A percentile compares a stretch with the other conserved stretches of the same genome.
phyloP scores from a whole-genome alignment of 2,329 filamentous ascomycete genomes.

The Lachnellula arida region DNA sequence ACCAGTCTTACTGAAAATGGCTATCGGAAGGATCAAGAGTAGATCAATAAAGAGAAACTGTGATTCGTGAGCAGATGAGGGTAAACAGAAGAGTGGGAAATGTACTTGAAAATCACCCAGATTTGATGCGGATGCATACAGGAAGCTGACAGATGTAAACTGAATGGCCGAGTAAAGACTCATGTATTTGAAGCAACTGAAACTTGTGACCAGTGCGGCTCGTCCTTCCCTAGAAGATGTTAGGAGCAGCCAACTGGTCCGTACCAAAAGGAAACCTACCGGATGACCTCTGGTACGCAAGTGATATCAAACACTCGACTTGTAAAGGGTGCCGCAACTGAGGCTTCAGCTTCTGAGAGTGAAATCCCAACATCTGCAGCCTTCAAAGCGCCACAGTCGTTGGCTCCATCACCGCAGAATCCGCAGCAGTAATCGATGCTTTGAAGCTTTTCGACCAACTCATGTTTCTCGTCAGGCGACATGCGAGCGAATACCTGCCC shows the following conservation, averaged over 20 bases:
- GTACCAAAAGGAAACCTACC: slow-evolving; percentile 41
- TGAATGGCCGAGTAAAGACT: slow-evolving; percentile 98
- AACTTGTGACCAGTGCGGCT: slow-evolving; percentile 93
- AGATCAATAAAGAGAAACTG: slow-evolving; percentile 93
- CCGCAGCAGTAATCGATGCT: slow-evolving; percentile 92
- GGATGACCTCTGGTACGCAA: slow-evolving; percentile 88
- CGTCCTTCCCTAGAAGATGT: slow-evolving; percentile 65
- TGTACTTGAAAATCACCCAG: slow-evolving; percentile 85
- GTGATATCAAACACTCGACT: slow-evolving; percentile 94
- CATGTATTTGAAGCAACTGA: slow-evolving; percentile 99
- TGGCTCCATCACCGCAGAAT: slow-evolving; percentile 96
- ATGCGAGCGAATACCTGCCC: slow-evolving; percentile 96
- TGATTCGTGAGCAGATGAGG: slow-evolving; percentile 2
- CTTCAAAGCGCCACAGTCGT: slow-evolving; percentile 95
- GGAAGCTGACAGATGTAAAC: slow-evolving; percentile 93
- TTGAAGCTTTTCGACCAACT: slow-evolving; percentile 94
- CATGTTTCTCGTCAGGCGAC: slow-evolving; percentile 98
- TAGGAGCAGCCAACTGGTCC: slow-evolving; percentile 5
- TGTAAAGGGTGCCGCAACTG: slow-evolving; percentile 96
- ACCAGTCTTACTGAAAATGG: slow-evolving; percentile 71
- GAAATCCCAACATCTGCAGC: slow-evolving; percentile 97
- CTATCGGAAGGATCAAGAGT: slow-evolving; percentile 86
- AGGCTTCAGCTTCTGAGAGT: slow-evolving; percentile 93
- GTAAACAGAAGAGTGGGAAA: not conserved
- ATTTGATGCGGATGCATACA: slow-evolving; percentile 91